phyloP scores from a whole-genome alignment of 306 rosid genomes.

The Prunus fruticosa region DNA sequence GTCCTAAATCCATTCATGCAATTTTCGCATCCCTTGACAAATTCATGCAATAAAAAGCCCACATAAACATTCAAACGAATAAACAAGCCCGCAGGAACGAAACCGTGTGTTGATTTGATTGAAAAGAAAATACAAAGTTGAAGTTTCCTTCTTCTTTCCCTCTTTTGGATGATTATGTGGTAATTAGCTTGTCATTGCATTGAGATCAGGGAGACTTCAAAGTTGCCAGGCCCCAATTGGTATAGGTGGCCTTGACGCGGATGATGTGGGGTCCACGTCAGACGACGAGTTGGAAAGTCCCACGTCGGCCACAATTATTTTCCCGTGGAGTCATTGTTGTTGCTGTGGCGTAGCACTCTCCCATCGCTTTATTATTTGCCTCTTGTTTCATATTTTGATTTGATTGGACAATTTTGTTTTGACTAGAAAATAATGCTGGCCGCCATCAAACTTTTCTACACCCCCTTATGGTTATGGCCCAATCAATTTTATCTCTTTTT shows the following conservation, averaged over 20 bases:
- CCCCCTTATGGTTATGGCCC: background rate
- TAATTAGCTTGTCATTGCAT: background rate
- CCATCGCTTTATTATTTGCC: background rate
- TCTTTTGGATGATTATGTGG: too few species aligned
- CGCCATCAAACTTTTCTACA: background rate
- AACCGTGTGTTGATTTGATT: background rate
- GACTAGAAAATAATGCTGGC: background rate
- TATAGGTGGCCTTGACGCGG: background rate
- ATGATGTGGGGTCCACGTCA: background rate
- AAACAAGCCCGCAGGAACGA: too few species aligned
- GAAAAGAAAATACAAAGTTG: too few species aligned
- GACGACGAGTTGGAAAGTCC: background rate
- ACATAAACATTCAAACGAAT: too few species aligned
- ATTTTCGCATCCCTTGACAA: background rate
- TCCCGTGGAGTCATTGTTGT: background rate
- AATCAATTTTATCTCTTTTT: background rate
- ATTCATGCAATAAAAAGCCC: background rate
- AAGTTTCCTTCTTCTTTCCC: background rate
- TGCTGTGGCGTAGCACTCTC: too few species aligned
- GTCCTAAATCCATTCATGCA: background rate
- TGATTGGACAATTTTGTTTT: background rate
- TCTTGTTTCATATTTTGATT: background rate
- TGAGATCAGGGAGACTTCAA: background rate
- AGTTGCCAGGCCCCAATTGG: background rate
- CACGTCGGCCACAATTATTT: constrained; percentile 2